Percentiles rank a stretch among this genome's conserved stretches.
phyloP scores from a whole-genome alignment of 257 asterid species.

The Nyctanthes arbortristis region DNA sequence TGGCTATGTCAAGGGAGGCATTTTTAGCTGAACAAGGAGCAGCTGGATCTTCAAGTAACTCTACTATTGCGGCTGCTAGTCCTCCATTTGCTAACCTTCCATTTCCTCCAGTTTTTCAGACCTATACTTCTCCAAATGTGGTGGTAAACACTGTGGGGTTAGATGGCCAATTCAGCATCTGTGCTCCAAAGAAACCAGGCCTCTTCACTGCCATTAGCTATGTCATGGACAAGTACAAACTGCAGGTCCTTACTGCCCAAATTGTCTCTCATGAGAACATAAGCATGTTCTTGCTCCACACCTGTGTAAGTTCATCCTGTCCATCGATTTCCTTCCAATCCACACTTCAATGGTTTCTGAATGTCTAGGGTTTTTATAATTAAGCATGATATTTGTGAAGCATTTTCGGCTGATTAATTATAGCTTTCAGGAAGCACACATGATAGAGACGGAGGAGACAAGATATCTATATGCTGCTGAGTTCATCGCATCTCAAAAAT shows the following conservation, averaged over 20 bases:
- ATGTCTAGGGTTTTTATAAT: too few species aligned
- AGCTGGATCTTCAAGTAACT: slow-evolving; percentile 15
- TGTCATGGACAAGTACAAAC: slow-evolving; percentile 41
- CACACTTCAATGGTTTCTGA: too few species aligned
- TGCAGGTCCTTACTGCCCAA: slow-evolving; percentile 36
- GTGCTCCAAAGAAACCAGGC: slow-evolving; percentile 32
- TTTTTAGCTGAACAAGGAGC: slow-evolving; percentile 35
- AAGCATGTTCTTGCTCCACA: slow-evolving; percentile 36
- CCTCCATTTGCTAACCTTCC: background rate
- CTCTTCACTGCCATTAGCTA: slow-evolving; percentile 24
- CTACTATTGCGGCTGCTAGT: slow-evolving; percentile 2
- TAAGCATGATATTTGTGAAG: too few species aligned
- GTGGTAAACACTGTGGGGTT: slow-evolving; percentile 30
- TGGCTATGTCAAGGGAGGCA: slow-evolving; percentile 28
- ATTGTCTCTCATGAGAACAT: slow-evolving; percentile 30
- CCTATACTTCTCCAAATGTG: slow-evolving; percentile 41
- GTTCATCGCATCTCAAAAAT: background rate
- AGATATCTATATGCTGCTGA: background rate
- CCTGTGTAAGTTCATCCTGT: slow-evolving; percentile 28
- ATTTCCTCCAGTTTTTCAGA: slow-evolving; percentile 19
- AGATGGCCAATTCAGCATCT: slow-evolving; percentile 34
- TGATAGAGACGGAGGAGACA: background rate
- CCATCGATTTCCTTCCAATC: too few species aligned
- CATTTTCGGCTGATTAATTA: too few species aligned
- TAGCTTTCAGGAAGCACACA: background rate